phyloP scores from a whole-genome alignment of 164 flowering plant species.

The Litsea cubeba region DNA sequence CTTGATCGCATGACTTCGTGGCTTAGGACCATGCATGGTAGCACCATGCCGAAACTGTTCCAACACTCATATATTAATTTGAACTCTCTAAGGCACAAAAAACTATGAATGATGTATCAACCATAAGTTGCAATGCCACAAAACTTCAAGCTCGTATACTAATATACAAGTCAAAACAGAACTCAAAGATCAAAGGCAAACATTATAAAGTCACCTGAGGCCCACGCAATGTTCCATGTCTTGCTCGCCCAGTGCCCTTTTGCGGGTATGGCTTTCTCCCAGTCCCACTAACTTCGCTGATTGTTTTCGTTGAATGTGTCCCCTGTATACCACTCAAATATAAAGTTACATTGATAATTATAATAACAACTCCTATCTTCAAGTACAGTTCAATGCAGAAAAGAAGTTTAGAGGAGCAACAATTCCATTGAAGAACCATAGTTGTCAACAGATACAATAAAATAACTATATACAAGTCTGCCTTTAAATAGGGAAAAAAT shows the following conservation, averaged over 20 bases:
- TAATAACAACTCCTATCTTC: not conserved
- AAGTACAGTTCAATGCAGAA: not conserved
- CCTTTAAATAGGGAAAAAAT: too few relatives aligned
- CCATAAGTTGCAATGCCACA: not conserved
- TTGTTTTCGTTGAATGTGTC: constrained; percentile 93
- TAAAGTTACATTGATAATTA: not conserved
- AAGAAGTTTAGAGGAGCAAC: not conserved
- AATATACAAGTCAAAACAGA: not conserved
- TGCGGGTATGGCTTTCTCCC: constrained; percentile 89
- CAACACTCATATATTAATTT: not conserved
- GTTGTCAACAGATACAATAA: too few relatives aligned
- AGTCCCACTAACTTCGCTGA: constrained; percentile 94
- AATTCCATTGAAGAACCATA: not conserved
- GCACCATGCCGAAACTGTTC: constrained; percentile 86
- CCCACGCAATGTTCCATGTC: constrained; percentile 91
- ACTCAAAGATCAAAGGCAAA: constrained; percentile 1
- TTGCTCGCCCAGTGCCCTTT: constrained; percentile 85
- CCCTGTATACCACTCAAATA: constrained; percentile 40
- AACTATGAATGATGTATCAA: not conserved
- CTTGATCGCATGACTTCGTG: constrained; percentile 92
- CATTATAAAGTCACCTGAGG: constrained; percentile 59
- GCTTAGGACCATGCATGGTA: constrained; percentile 95
- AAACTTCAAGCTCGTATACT: not conserved
- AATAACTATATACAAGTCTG: too few relatives aligned
- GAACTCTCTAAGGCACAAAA: not conserved